Conservation (phyloP, 768 basidiomycete species). For the Boletus pseudo-olivaceus region DNA sequence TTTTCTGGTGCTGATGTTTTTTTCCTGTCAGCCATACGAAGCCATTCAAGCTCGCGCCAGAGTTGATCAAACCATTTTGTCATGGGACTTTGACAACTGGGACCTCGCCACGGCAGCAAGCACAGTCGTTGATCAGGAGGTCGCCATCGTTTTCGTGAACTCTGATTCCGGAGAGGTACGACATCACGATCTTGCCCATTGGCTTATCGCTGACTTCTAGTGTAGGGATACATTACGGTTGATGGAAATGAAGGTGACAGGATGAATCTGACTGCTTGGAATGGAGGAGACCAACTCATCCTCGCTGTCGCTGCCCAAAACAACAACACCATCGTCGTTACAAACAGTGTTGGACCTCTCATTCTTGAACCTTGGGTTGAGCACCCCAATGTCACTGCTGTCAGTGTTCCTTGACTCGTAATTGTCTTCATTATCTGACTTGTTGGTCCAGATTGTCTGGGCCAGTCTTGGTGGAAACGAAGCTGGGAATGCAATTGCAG, state of each 20-base stretch:
- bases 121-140: slow-evolving; percentile 48
- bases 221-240: slow-evolving; percentile 50
- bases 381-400: slow-evolving; percentile 68
- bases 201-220: not conserved
- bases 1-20: not conserved
- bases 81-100: slow-evolving; percentile 70
- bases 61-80: slow-evolving; percentile 60
- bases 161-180: slow-evolving; percentile 77
- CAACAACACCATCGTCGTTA: slow-evolving; percentile 76
- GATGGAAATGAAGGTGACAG: slow-evolving; percentile 47
- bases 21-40: slow-evolving; percentile 56
- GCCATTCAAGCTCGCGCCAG: slow-evolving; percentile 74
- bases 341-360: slow-evolving; percentile 75
- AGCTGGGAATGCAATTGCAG: slow-evolving; percentile 71
- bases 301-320: slow-evolving; percentile 61
- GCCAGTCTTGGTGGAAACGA: slow-evolving; percentile 67
- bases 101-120: slow-evolving; percentile 50
- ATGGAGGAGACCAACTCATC: slow-evolving; percentile 38
- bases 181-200: not conserved
- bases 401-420: slow-evolving; percentile 40
- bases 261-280: slow-evolving; percentile 40
- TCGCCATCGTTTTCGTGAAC: slow-evolving; percentile 77
- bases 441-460: slow-evolving; percentile 39
- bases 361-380: slow-evolving; percentile 67
- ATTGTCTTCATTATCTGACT: not conserved